phyloP scores from a whole-genome alignment of 805 yeast genomes.

The Scheffersomyces lignosus region DNA sequence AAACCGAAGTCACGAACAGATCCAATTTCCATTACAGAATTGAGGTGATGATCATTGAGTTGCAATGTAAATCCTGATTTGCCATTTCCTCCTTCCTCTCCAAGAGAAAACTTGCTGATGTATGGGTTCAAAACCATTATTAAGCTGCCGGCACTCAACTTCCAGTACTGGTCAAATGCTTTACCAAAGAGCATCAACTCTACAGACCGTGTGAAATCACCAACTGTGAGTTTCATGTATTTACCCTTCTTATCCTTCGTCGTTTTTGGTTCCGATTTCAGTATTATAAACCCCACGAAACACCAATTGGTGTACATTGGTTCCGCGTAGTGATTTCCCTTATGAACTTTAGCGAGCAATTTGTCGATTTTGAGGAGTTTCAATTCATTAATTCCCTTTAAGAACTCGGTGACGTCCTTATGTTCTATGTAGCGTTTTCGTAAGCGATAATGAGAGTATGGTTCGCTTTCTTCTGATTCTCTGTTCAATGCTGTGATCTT shows the following conservation, averaged over 20 bases:
- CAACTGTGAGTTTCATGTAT: constrained; percentile 60
- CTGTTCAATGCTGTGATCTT: constrained; percentile 7
- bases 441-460: constrained; percentile 15
- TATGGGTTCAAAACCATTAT: constrained; percentile 75
- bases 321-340: constrained; percentile 62
- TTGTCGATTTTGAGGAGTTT: constrained; percentile 59
- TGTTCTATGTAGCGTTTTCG: constrained; percentile 28
- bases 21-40: constrained; percentile 72
- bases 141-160: constrained; percentile 70
- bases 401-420: constrained; percentile 30
- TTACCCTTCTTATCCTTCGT: constrained; percentile 45
- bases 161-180: constrained; percentile 72
- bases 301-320: constrained; percentile 79
- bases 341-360: constrained; percentile 60
- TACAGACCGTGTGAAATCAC: constrained; percentile 64
- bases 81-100: constrained; percentile 24
- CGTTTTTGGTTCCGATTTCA: constrained; percentile 53
- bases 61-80: constrained; percentile 51
- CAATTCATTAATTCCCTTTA: constrained; percentile 39
- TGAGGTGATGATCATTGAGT: constrained; percentile 45
- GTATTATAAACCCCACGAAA: constrained; percentile 66
- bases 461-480: constrained; percentile 21
- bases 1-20: constrained; percentile 62
- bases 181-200: constrained; percentile 64
- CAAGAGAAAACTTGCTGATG: constrained; percentile 33